Evolutionary conservation across 2,329 filamentous ascomycete species (phyloP), one percentile per base, ranked within the genome.

Genomic region (Sporothrix luriei): DNA sequence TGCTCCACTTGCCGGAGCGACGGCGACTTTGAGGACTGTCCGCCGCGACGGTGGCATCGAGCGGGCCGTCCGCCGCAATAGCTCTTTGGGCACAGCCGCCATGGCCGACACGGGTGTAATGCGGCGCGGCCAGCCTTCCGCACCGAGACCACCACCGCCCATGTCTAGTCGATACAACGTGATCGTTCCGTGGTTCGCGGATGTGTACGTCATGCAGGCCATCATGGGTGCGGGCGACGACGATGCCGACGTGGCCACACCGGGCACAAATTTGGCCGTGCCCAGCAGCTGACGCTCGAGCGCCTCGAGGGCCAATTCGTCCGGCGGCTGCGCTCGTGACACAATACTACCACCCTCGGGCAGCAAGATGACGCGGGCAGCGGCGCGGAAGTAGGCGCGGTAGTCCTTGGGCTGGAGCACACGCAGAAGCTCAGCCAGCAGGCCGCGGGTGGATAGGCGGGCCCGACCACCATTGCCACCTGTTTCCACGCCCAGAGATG

Each of bases 351-450:
- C 21, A 0, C 48, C 54, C 11, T 59, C 68, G 9, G 73, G 72
- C 49, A 73, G 33, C 69, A 74, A 52, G 10, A 74, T 54, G 2
- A 74, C 71, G 26, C 73, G 73, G 1, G 73, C 72, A 13, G 73
- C 48, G 5, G 73, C 71, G 16, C 71, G 72, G 59, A 73, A 74
- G 68, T 71, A 72, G 7, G 73, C 69, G 21, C 73, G 73, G 70
- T 74, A 74, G 70, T 74, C 72, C 57, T 71, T 71, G 51, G 73
- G 73, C 67, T 71, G 68, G 29, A 74, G 69, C 26, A 73, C 70
- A 26, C 73, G 73, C 61, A 72, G 64, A 57, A 74, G 68, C 59
- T 72, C 68, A 1, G 59, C 48, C 43, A 74, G 65, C 62, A 73
- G 64, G 3, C 70, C 71, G 13, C 66, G 65, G 0, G 71, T 71